These are phyloP conservation scores for Microdochium bolleyi DNA, from an alignment of 2,329 filamentous ascomycete genomes.

Conservation along the genomic window DNA sequence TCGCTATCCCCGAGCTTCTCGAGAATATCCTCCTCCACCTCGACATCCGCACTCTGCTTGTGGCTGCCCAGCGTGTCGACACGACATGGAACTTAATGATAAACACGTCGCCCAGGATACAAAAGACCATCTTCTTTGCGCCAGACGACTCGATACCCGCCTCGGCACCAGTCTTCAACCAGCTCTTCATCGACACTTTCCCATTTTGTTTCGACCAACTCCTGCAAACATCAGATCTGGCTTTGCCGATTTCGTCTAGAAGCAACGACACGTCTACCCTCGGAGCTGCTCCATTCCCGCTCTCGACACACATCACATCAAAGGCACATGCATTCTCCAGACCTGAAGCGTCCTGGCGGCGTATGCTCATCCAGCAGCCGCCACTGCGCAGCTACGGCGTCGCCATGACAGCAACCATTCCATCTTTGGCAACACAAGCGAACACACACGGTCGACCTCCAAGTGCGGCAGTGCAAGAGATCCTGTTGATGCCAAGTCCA, in stretches of 20 bases:
- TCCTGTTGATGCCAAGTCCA: not conserved
- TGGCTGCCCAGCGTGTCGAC: conserved; percentile 2
- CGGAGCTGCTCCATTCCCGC: not conserved
- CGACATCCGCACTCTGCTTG: conserved; percentile 2
- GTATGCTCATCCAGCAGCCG: conserved; percentile 4
- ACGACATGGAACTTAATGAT: conserved; percentile 2
- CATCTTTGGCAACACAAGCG: not conserved
- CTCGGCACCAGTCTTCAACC: conserved; percentile 1
- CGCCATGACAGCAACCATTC: not conserved
- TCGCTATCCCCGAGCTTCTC: conserved; percentile 4
- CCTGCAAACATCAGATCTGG: not conserved
- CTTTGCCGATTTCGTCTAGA: not conserved
- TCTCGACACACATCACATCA: not conserved
- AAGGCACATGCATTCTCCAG: not conserved
- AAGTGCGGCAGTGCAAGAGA: not conserved
- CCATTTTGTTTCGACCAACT: conserved; percentile 1
- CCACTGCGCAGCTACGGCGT: conserved; percentile 1
- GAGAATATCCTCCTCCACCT: conserved; percentile 4
- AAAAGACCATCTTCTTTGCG: conserved; percentile 1
- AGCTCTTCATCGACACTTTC: not conserved
- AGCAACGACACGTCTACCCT: not conserved
- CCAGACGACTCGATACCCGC: not conserved
- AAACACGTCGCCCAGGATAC: not conserved
- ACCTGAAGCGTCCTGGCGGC: conserved; percentile 2
- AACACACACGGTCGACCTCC: not conserved